These are phyloP conservation scores for Phytopythium cucurbitacearum DNA, from an alignment of 352 stramenopile species.

Conservation along the genomic window DNA sequence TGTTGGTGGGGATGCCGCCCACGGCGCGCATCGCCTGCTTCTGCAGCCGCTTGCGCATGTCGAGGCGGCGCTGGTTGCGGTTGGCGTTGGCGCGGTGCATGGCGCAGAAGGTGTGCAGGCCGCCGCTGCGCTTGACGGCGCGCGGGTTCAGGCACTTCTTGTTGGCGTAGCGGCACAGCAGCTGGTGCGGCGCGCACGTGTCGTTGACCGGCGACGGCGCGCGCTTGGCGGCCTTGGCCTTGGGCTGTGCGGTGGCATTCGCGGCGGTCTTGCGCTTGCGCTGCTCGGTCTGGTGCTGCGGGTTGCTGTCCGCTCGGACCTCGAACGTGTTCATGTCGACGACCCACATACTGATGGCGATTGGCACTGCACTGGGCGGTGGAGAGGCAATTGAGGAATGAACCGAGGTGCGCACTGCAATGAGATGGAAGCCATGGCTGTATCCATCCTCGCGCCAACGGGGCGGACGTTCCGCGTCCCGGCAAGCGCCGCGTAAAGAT, in stretches of 20 bases:
- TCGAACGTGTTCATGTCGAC: constrained; percentile 21
- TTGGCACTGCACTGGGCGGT: neutral
- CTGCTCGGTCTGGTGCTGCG: constrained; percentile 3
- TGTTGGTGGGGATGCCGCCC: neutral
- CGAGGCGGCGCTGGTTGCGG: constrained; percentile 60
- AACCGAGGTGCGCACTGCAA: neutral
- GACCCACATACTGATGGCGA: constrained; percentile 13
- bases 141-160: constrained; percentile 54
- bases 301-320: constrained; percentile 32
- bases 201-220: constrained; percentile 15
- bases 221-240: constrained; percentile 9
- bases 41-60: constrained; percentile 45
- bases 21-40: constrained; percentile 20
- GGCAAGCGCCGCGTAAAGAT: too few species aligned
- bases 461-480: too few species aligned
- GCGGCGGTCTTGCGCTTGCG: constrained; percentile 8
- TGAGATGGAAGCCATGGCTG: too few species aligned
- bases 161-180: constrained; percentile 57
- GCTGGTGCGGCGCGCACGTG: constrained; percentile 31
- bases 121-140: constrained; percentile 46
- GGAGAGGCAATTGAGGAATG: constrained; percentile 27
- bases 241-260: neutral
- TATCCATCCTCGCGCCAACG: too few species aligned
- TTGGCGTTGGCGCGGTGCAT: constrained; percentile 62
- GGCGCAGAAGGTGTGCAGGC: constrained; percentile 60